Conservation (phyloP, 1,139 yeast species). For the Geotrichum reessii region DNA sequence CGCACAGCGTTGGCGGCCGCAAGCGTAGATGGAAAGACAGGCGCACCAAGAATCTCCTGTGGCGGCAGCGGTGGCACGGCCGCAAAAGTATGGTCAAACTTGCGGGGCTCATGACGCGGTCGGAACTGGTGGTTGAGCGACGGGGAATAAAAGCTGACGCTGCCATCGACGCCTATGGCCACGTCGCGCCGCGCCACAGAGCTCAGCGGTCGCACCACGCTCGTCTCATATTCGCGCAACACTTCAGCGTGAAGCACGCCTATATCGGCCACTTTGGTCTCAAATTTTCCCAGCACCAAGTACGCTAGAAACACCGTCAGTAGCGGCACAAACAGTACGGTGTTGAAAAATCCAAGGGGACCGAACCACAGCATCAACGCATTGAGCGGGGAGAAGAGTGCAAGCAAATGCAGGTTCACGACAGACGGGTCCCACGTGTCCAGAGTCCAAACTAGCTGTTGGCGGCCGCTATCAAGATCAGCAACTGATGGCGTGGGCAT, state of each 20-base stretch:
- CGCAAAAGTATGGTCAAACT: not conserved
- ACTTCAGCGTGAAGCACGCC: slow-evolving; percentile 57
- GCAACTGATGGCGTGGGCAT: not conserved
- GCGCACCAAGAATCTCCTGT: slow-evolving; percentile 15
- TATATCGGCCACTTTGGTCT: slow-evolving; percentile 49
- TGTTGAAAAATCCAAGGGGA: slow-evolving; percentile 40
- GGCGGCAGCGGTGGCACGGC: slow-evolving; percentile 3
- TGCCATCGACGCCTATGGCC: slow-evolving; percentile 50
- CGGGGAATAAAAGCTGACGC: slow-evolving; percentile 40
- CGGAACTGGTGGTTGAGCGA: slow-evolving; percentile 39
- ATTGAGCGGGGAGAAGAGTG: slow-evolving; percentile 56
- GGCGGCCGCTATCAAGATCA: slow-evolving; percentile 7
- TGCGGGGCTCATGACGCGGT: slow-evolving; percentile 41
- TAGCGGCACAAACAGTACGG: slow-evolving; percentile 30
- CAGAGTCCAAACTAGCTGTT: slow-evolving; percentile 44
- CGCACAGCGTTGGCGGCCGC: slow-evolving; percentile 9
- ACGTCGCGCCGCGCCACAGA: slow-evolving; percentile 50
- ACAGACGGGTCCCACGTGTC: slow-evolving; percentile 56
- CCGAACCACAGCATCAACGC: slow-evolving; percentile 41
- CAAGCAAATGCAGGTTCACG: slow-evolving; percentile 44
- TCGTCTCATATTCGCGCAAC: slow-evolving; percentile 57
- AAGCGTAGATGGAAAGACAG: slow-evolving; percentile 17
- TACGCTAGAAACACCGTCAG: slow-evolving; percentile 43
- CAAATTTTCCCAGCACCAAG: slow-evolving; percentile 37
- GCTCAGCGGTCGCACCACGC: slow-evolving; percentile 59